These are phyloP conservation scores for Hypsizygus marmoreus DNA, from an alignment of 768 basidiomycete species.

Conservation along the genomic window DNA sequence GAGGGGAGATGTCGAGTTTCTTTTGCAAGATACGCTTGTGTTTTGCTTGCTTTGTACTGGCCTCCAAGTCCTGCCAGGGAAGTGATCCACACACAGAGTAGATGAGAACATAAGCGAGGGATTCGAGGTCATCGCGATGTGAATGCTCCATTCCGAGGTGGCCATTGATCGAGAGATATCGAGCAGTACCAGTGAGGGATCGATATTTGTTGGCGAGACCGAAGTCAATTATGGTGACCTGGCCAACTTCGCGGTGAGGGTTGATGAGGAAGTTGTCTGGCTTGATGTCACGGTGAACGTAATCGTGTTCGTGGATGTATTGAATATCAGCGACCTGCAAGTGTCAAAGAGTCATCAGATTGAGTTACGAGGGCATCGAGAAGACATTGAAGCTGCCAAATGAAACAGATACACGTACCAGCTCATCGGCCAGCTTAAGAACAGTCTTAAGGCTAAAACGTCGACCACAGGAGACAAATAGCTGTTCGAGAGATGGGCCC, in stretches of 20 bases:
- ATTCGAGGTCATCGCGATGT: conserved; percentile 79
- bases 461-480: conserved; percentile 71
- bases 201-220: conserved; percentile 41
- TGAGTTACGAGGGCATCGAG: conserved; percentile 17
- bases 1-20: conserved; percentile 59
- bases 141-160: conserved; percentile 83
- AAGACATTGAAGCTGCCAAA: too few relatives aligned
- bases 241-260: not conserved
- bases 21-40: conserved; percentile 1
- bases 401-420: conserved; percentile 47
- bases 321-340: conserved; percentile 75
- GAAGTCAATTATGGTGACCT: not conserved
- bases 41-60: conserved; percentile 1
- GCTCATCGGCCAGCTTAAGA: conserved; percentile 74
- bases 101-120: conserved; percentile 86
- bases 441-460: conserved; percentile 80
- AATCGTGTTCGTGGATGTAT: conserved; percentile 82
- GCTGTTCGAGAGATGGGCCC: conserved; percentile 65
- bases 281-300: conserved; percentile 77
- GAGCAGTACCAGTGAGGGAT: conserved; percentile 80
- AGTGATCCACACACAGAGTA: conserved; percentile 83
- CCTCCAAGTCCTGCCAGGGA: conserved; percentile 50
- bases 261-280: conserved; percentile 85
- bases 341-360: too few relatives aligned
- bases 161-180: conserved; percentile 84